Conservation (phyloP, 768 basidiomycete genomes). For the Trametes coccinea region DNA sequence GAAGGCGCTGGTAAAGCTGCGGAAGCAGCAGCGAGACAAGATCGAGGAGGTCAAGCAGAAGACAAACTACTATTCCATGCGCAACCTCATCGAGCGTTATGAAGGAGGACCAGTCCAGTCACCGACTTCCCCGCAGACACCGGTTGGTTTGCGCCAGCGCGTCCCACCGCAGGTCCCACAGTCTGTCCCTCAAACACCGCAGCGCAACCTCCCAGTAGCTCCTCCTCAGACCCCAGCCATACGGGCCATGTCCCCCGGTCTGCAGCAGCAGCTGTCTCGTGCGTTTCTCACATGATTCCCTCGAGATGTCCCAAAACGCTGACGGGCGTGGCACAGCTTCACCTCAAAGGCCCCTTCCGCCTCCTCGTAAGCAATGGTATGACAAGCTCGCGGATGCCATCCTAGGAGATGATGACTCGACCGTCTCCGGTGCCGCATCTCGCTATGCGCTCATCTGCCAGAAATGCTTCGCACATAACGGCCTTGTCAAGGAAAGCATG, state of each 20-base stretch:
- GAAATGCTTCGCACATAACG: constrained; percentile 86
- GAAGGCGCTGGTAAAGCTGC: constrained; percentile 68
- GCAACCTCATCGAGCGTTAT: constrained; percentile 86
- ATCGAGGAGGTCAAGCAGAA: constrained; percentile 97
- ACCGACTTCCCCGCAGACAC: constrained; percentile 31
- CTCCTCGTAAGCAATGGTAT: constrained; percentile 76
- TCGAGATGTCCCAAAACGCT: not conserved
- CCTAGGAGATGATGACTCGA: constrained; percentile 68
- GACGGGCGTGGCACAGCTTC: constrained; percentile 31
- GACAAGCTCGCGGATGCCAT: constrained; percentile 87
- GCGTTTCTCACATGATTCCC: constrained; percentile 20
- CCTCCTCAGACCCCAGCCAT: constrained; percentile 28
- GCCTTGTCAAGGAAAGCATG: constrained; percentile 77
- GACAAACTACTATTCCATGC: constrained; percentile 93
- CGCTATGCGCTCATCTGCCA: constrained; percentile 87
- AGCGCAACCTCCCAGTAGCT: constrained; percentile 28
- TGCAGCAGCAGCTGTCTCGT: constrained; percentile 44
- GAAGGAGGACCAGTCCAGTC: constrained; percentile 54
- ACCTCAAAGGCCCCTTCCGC: constrained; percentile 44
- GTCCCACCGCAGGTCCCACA: constrained; percentile 29
- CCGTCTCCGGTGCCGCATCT: constrained; percentile 39
- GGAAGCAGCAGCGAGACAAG: constrained; percentile 78
- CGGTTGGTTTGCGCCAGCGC: constrained; percentile 42
- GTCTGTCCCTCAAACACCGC: constrained; percentile 32
- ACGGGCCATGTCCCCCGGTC: constrained; percentile 25